Conservation (phyloP, 257 asterid species). For the Penstemon eatonii region DNA sequence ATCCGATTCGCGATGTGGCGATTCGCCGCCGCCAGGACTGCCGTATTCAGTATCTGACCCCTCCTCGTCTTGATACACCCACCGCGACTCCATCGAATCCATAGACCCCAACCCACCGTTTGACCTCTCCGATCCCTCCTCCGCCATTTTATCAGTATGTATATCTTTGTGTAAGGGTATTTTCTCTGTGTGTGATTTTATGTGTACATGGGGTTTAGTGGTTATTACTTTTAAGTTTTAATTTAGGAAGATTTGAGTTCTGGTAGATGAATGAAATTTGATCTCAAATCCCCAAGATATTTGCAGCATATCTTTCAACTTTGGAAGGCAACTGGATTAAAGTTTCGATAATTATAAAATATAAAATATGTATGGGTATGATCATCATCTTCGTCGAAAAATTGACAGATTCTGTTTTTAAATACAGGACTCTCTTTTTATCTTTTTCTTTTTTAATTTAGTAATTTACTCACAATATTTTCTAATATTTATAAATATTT, state of each 20-base stretch:
- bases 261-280: too few species aligned
- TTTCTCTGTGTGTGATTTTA: slow-evolving; percentile 11
- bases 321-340: too few species aligned
- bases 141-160: slow-evolving; percentile 42
- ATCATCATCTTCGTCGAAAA: too few species aligned
- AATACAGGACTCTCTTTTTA: too few species aligned
- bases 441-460: too few species aligned
- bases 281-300: too few species aligned
- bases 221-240: background rate
- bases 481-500: too few species aligned
- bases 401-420: too few species aligned
- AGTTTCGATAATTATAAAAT: too few species aligned
- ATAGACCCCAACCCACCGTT: slow-evolving; percentile 34
- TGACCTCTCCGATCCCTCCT: slow-evolving; percentile 87
- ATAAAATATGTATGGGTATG: too few species aligned
- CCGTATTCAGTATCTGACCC: background rate
- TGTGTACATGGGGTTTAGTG: slow-evolving; percentile 27
- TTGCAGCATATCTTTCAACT: too few species aligned
- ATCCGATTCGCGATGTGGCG: slow-evolving; percentile 1
- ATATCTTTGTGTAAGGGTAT: background rate
- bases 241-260: slow-evolving; percentile 11
- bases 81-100: slow-evolving; percentile 33
- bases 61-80: slow-evolving; percentile 22
- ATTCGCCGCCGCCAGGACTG: slow-evolving; percentile 35
- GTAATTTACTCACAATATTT: too few species aligned